phyloP scores from a whole-genome alignment of 2,329 filamentous ascomycete species.

The Cryphonectria parasitica region DNA sequence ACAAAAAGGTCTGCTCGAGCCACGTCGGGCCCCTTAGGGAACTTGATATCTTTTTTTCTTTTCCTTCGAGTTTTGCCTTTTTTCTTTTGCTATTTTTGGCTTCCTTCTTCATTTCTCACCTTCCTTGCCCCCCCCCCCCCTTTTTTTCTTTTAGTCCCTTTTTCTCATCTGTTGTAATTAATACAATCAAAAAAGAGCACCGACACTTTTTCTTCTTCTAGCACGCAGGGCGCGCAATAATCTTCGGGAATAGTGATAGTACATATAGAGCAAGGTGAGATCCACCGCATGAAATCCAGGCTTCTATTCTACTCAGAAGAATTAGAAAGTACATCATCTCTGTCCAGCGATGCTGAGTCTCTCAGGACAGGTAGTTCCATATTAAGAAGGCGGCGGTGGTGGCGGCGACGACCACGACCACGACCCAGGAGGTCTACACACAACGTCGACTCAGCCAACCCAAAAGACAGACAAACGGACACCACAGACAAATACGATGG shows the following conservation, averaged over 20 bases:
- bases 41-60: no score
- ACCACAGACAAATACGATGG: not conserved
- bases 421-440: not conserved
- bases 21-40: not conserved
- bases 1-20: slow-evolving; percentile 1
- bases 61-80: not conserved
- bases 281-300: not conserved
- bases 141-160: no score
- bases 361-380: not conserved
- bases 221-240: slow-evolving; percentile 5
- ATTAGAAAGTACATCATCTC: not conserved
- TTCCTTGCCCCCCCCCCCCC: no score
- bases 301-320: not conserved
- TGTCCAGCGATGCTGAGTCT: not conserved
- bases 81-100: not conserved
- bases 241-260: no score
- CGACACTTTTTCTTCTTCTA: not conserved
- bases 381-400: no score
- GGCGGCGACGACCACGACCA: not conserved
- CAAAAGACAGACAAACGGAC: not conserved
- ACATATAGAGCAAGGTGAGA: slow-evolving; percentile 3
- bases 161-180: not conserved
- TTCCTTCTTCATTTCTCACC: no score
- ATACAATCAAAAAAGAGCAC: not conserved
- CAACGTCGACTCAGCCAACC: not conserved